These are phyloP conservation scores for Apodospora peruviana DNA, from an alignment of 495 filamentous ascomycete genomes.

Conservation along the genomic window DNA sequence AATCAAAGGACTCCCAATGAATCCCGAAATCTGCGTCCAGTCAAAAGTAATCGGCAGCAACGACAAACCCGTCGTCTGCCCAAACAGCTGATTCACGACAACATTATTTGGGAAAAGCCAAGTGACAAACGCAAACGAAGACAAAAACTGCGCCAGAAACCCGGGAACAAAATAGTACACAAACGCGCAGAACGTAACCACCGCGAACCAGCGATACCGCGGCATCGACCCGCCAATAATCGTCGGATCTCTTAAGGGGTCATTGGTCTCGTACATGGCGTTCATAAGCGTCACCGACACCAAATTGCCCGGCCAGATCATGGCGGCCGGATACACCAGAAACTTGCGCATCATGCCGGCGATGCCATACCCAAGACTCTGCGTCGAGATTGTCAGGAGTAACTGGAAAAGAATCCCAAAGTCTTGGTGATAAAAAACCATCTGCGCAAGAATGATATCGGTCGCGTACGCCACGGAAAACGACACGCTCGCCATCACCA, in stretches of 20 bases:
- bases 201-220: slow-evolving; percentile 53
- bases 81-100: slow-evolving; percentile 66
- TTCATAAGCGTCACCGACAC: slow-evolving; percentile 62
- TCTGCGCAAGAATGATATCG: slow-evolving; percentile 61
- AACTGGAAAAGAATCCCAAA: slow-evolving; percentile 65
- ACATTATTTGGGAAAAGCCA: slow-evolving; percentile 58
- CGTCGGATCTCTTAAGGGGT: slow-evolving; percentile 37
- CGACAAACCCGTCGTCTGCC: slow-evolving; percentile 56
- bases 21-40: slow-evolving; percentile 59
- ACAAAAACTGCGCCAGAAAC: slow-evolving; percentile 52
- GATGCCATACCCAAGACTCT: slow-evolving; percentile 68
- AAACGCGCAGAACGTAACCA: slow-evolving; percentile 44
- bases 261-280: slow-evolving; percentile 60
- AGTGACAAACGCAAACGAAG: slow-evolving; percentile 56
- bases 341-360: slow-evolving; percentile 57
- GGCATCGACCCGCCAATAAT: slow-evolving; percentile 52
- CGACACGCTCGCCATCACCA: slow-evolving; percentile 62
- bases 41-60: slow-evolving; percentile 59
- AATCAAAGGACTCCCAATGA: slow-evolving; percentile 52
- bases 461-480: slow-evolving; percentile 64
- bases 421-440: slow-evolving; percentile 61
- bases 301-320: slow-evolving; percentile 70
- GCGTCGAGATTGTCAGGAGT: slow-evolving; percentile 63
- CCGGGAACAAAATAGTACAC: slow-evolving; percentile 60
- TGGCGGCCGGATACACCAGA: slow-evolving; percentile 55